Evolutionary conservation across 306 rosid species (phyloP), one percentile per base, ranked within the genome.

Genomic region (Lathyrus tuberosus): DNA sequence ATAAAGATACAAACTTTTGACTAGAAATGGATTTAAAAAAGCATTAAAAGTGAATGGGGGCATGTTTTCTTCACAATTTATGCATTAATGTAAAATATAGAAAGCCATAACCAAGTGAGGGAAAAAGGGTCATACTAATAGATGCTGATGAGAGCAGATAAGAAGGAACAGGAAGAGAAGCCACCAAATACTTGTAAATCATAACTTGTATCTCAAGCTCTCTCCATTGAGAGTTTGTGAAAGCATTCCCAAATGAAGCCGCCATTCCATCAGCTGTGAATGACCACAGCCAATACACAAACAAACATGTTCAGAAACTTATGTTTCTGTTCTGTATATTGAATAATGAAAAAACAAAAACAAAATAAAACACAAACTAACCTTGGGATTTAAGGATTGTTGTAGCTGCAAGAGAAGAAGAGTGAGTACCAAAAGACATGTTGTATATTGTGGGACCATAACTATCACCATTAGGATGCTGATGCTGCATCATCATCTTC

Each of bases 161-260:
- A 65, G 75, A 62, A 57, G 97, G 97, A 63, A 90, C 86, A 53
- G 97, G 95, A 71, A 81, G 69, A 75, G 90, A 78, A 43, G 90
- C 90, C 86, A 84, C 68, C 86, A 90, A 88, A 86, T 90, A 90
- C 80, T 90, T 90, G 87, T 84, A 90, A 13, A 90, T 84, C 97
- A 88, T 83, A 9, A 92, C 92, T 78, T 90, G 97, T 73, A 95
- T 88, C 65, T 90, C 82, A 65, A 90, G 92, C 79, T 90, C 97
- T 63, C 62, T 86, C 95, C 95, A 81, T 82, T 90, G 97, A 17
- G 89, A 84, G 83, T 22, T 70, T 44, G 97, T 90, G 79, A 90
- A 90, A 71, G 95, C 91, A 75, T 75, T 82, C 33, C 87, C 91
- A 76, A 83, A 52, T 0, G 85, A 79, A 35, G 89, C 80, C 69